Base-by-base conservation (phyloP, 257 asterid genomes). In the Nicotiana benthamiana region DNA sequence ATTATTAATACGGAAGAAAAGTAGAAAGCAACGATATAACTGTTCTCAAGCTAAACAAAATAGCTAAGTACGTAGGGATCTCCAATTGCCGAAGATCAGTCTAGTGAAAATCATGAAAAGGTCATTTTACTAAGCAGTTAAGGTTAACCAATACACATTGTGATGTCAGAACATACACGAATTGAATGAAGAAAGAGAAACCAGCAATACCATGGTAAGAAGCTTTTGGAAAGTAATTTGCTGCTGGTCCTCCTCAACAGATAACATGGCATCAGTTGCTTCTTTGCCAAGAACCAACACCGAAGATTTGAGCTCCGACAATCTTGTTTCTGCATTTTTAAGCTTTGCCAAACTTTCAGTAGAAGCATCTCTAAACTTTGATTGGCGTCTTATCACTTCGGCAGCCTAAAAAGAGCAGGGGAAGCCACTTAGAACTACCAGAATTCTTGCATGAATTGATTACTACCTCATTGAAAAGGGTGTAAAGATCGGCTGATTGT, bases 191-290 rank as follows among this genome's bases (percentile, higher is more conserved):
- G 24, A 48, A 72, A 72, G 36, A 46, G 60, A 48, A 72, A 48
- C 78, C 40, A 54, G 77, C 10, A n/a, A 74, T 90, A 95, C 98
- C 97, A 92, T 85, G 77, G 90, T 85, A 13, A 89, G 91, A 86
- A 95, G 92, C 93, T 92, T 95, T 22, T 88, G 91, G 81, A 87
- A 89, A 86, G 97, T 91, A 54, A 88, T 70, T 84, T 93, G 94
- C 75, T 93, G 95, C 82, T 95, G 99, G 82, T 92, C 90, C 78
- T 89, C 92, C 91, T 95, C 97, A 2, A 95, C 98, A 1, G 96
- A 90, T 60, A 87, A 79, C 99, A 93, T 93, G 68, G 99, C 97
- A 53, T 92, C 89, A 78, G 93, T 87, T 65, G 99, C 99, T 87
- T 95, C 99, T 87, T 83, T 89, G 77, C 99, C 99, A 79, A 95